phyloP scores from a whole-genome alignment of 163 green algal genomes.

The Trebouxia gelatinosa region DNA sequence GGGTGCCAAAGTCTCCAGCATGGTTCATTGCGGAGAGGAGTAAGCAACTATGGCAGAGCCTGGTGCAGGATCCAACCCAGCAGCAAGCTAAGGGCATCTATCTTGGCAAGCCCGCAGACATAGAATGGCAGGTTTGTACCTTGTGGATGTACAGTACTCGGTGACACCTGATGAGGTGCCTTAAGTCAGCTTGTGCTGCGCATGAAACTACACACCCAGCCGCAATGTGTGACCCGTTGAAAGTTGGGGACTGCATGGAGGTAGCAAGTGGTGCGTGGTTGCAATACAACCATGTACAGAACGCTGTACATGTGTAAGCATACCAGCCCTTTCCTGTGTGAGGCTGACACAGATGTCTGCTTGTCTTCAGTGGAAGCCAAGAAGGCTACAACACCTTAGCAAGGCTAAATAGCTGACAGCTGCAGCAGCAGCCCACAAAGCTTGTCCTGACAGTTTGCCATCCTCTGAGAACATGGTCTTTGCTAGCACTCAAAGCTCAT shows the following conservation, averaged over 20 bases:
- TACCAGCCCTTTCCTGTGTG: too few species aligned
- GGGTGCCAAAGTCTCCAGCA: constrained; percentile 38
- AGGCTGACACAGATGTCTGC: too few species aligned
- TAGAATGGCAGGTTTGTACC: constrained; percentile 75
- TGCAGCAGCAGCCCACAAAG: too few species aligned
- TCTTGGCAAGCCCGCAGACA: not conserved
- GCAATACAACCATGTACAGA: too few species aligned
- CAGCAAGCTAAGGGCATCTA: not conserved
- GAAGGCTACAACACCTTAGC: too few species aligned
- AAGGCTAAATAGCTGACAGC: too few species aligned
- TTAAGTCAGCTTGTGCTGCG: not conserved
- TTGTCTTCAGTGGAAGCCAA: too few species aligned
- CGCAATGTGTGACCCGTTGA: too few species aligned
- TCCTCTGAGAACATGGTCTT: not conserved
- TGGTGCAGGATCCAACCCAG: constrained; percentile 1
- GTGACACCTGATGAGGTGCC: not conserved
- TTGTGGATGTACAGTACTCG: not conserved
- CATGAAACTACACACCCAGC: too few species aligned
- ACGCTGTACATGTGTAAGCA: too few species aligned
- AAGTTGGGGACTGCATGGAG: too few species aligned
- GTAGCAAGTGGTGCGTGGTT: too few species aligned
- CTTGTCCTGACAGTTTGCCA: not conserved
- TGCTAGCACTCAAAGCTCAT: not conserved
- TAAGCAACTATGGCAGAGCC: constrained; percentile 57
- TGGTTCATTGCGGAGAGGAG: constrained; percentile 61